Conservation (phyloP, 179 eudicot genomes). For the Pouteria campechiana region DNA sequence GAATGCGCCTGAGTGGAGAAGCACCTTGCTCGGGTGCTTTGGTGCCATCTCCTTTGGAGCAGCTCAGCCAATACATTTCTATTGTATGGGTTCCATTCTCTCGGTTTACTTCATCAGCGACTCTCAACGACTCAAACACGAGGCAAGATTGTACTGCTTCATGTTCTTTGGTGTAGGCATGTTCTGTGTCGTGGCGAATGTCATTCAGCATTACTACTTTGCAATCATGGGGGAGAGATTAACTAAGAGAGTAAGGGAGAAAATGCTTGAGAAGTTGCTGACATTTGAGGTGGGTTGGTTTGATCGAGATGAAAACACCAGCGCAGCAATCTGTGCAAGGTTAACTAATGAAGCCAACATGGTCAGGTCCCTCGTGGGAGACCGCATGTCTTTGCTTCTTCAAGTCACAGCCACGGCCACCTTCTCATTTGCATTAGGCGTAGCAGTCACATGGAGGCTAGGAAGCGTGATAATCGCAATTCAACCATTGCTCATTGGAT, state of each 20-base stretch:
- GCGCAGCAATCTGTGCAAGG: conserved; percentile 41
- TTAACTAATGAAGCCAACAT: conserved; percentile 34
- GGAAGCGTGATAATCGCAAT: conserved; percentile 34
- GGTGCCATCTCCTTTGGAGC: conserved; percentile 28
- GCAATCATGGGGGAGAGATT: conserved; percentile 43
- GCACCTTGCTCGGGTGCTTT: conserved; percentile 26
- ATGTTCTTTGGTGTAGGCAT: conserved; percentile 36
- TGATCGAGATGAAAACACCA: conserved; percentile 39
- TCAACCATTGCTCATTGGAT: conserved; percentile 39
- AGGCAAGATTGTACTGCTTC: conserved; percentile 12
- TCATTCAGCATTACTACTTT: conserved; percentile 35
- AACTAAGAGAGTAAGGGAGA: conserved; percentile 33
- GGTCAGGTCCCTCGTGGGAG: conserved; percentile 46
- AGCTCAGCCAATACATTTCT: conserved; percentile 20
- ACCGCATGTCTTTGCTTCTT: conserved; percentile 33
- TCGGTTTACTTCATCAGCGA: conserved; percentile 16
- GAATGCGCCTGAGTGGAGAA: conserved; percentile 41
- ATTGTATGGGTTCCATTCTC: conserved; percentile 29
- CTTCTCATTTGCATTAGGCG: conserved; percentile 31
- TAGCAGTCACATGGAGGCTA: conserved; percentile 38
- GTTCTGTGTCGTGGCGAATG: conserved; percentile 25
- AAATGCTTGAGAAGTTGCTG: conserved; percentile 34
- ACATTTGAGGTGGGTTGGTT: conserved; percentile 44
- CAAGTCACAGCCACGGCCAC: conserved; percentile 36
- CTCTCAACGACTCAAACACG: conserved; percentile 12